These are phyloP conservation scores for Schrenkiella parvula DNA, from an alignment of 345 rosid genomes.

Conservation along the genomic window DNA sequence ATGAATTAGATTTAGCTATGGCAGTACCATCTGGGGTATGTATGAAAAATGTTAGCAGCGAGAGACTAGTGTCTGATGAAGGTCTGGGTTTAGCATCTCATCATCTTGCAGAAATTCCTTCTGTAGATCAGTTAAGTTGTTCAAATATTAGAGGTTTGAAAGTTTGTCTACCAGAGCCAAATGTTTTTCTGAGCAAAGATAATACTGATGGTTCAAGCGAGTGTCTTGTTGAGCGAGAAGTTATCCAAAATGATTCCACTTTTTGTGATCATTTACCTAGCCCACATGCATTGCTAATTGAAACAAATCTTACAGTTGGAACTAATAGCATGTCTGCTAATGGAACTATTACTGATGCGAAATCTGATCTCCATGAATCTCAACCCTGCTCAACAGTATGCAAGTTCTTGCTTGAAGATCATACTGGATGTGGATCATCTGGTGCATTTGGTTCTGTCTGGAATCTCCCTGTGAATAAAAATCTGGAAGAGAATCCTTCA, in stretches of 20 bases:
- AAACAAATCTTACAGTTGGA: slow-evolving; percentile 28
- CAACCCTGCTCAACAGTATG: slow-evolving; percentile 24
- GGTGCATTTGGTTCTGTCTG: slow-evolving; percentile 28
- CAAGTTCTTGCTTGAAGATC: slow-evolving; percentile 22
- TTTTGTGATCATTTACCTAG: slow-evolving; percentile 32
- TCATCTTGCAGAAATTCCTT: slow-evolving; percentile 30
- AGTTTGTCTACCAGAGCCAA: slow-evolving; percentile 28
- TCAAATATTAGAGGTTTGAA: slow-evolving; percentile 23
- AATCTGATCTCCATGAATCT: slow-evolving; percentile 26
- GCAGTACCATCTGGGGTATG: slow-evolving; percentile 25
- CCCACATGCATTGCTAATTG: slow-evolving; percentile 21
- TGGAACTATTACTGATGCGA: slow-evolving; percentile 24
- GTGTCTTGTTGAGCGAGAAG: slow-evolving; percentile 30
- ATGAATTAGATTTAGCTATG: slow-evolving; percentile 37
- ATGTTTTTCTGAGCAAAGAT: slow-evolving; percentile 27
- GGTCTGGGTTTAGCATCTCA: slow-evolving; percentile 39
- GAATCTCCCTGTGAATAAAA: slow-evolving; percentile 28
- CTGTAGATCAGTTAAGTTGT: slow-evolving; percentile 11
- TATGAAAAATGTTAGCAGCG: slow-evolving; percentile 32
- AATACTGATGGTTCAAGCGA: slow-evolving; percentile 20
- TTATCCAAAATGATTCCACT: slow-evolving; percentile 33
- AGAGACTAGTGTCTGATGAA: slow-evolving; percentile 30
- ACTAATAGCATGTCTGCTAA: slow-evolving; percentile 23
- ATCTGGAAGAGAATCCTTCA: slow-evolving; percentile 19
- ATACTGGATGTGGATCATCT: slow-evolving; percentile 33